phyloP scores from a whole-genome alignment of 169 alveolate genomes.

The Pseudocohnilembus persalinus region DNA sequence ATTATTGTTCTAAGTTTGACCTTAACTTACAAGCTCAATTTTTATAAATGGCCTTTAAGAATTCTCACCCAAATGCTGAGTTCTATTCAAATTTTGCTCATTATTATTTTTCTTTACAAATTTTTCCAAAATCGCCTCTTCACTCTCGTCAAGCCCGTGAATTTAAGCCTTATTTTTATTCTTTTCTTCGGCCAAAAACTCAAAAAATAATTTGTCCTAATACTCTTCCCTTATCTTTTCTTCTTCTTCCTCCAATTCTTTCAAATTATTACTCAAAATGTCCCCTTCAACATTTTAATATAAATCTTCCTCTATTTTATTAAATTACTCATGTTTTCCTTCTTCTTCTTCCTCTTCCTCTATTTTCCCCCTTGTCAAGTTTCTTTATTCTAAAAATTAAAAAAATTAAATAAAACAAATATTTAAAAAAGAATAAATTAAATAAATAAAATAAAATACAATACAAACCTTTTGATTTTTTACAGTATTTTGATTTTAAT shows the following conservation, averaged over 20 bases:
- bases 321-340: no score
- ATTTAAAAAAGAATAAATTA: no score
- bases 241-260: no score
- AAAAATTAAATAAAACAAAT: no score
- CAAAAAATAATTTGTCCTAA: background rate
- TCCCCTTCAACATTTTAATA: background rate
- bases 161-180: background rate
- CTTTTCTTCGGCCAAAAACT: background rate
- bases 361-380: no score
- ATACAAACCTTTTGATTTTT: no score
- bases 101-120: no score
- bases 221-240: no score
- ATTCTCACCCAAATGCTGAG: background rate
- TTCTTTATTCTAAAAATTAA: no score
- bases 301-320: background rate
- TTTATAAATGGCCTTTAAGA: constrained; percentile 17
- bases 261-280: background rate
- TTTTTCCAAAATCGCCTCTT: background rate
- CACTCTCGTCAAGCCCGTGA: background rate
- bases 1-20: background rate
- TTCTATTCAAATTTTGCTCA: background rate
- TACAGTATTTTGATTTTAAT: no score
- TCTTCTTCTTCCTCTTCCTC: constrained; percentile 6
- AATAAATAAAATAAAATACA: no score
- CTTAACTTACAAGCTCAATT: background rate